Percentiles rank a stretch among this genome's conserved stretches.
Conservation (phyloP, 805 yeast genomes). For the Kodamaea laetipori region DNA sequence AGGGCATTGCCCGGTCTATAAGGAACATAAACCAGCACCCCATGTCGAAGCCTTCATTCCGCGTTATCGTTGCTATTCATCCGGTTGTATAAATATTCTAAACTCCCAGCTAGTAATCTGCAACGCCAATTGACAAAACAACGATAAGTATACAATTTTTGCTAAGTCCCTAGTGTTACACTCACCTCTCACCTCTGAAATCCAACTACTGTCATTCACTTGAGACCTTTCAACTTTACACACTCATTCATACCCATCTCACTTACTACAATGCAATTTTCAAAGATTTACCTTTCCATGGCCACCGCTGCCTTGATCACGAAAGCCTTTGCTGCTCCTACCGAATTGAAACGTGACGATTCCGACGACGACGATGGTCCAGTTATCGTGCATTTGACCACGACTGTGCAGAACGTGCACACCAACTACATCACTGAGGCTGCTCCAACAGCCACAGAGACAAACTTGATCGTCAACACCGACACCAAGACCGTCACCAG, state of each 20-base stretch:
- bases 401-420: constrained; percentile 36
- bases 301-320: constrained; percentile 23
- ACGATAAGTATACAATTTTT: constrained; percentile 9
- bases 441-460: constrained; percentile 31
- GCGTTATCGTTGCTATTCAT: no score
- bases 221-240: neutral
- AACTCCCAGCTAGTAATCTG: neutral
- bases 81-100: constrained; percentile 2
- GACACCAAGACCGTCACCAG: constrained; percentile 40
- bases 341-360: constrained; percentile 16
- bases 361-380: constrained; percentile 26
- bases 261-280: constrained; percentile 14
- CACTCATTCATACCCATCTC: constrained; percentile 10
- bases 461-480: constrained; percentile 32
- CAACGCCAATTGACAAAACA: neutral
- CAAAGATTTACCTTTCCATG: constrained; percentile 8
- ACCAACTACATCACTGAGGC: constrained; percentile 37
- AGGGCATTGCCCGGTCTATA: no score
- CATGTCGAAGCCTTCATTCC: no score
- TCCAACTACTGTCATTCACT: constrained; percentile 17
- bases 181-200: constrained; percentile 13
- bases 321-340: constrained; percentile 24
- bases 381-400: constrained; percentile 35
- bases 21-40: no score
- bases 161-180: constrained; percentile 15